phyloP scores from a whole-genome alignment of 495 filamentous ascomycete species.

The Terfezia claveryi region DNA sequence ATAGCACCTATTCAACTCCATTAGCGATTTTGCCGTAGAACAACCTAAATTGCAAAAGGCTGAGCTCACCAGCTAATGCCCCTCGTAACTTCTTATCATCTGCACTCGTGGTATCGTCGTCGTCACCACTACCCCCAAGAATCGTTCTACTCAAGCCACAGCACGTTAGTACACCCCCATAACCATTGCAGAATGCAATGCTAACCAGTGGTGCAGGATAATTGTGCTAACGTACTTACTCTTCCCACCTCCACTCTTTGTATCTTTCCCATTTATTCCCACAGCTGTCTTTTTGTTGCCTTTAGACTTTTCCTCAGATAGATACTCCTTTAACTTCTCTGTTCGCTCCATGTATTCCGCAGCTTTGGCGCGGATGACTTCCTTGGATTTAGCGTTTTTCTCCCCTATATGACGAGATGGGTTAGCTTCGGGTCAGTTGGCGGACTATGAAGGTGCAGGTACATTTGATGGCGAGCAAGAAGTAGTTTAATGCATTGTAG shows the following conservation, averaged over 20 bases:
- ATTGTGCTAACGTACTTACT: background rate
- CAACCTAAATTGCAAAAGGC: background rate
- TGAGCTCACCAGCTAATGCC: slow-evolving; percentile 44
- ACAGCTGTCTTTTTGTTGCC: slow-evolving; percentile 31
- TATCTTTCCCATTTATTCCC: slow-evolving; percentile 64
- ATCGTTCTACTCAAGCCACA: background rate
- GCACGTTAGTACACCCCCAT: no score
- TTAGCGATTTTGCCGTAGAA: background rate
- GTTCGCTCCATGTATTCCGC: slow-evolving; percentile 95
- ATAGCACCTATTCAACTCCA: slow-evolving; percentile 33
- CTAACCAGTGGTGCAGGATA: background rate
- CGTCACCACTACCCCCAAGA: slow-evolving; percentile 25
- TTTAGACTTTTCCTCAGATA: slow-evolving; percentile 40
- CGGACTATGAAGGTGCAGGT: background rate
- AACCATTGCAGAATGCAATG: background rate
- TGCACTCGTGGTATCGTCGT: slow-evolving; percentile 53
- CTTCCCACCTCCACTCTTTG: slow-evolving; percentile 21
- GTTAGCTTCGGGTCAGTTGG: no score
- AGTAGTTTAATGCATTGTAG: slow-evolving; percentile 80
- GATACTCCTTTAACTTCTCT: slow-evolving; percentile 84
- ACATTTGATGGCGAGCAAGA: slow-evolving; percentile 91
- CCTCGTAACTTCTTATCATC: slow-evolving; percentile 86
- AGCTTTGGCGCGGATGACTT: slow-evolving; percentile 84
- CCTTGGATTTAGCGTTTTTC: slow-evolving; percentile 87
- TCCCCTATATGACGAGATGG: slow-evolving; percentile 27